These are phyloP conservation scores for Zygosaccharomyces pseudobailii DNA, from an alignment of 1,139 yeast species.

Conservation along the genomic window DNA sequence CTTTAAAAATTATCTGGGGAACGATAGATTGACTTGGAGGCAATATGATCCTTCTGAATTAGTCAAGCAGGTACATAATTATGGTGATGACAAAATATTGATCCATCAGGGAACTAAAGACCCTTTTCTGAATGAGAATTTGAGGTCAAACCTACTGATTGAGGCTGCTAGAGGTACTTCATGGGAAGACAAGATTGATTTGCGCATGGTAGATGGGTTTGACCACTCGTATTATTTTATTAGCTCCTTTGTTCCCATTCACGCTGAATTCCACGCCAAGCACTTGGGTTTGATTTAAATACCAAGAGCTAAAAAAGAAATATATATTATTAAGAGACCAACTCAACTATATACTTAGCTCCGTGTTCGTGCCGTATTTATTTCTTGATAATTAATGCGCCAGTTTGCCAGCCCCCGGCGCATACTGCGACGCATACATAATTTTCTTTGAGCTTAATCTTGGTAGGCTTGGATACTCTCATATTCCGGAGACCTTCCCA, in stretches of 20 bases:
- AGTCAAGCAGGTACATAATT: slow-evolving; percentile 48
- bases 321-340: too few species aligned
- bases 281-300: slow-evolving; percentile 49
- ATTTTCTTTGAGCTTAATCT: slow-evolving; percentile 39
- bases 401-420: slow-evolving; percentile 83
- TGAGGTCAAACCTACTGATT: slow-evolving; percentile 70
- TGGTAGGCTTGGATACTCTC: slow-evolving; percentile 44
- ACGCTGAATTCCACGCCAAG: slow-evolving; percentile 83
- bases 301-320: too few species aligned
- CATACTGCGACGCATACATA: slow-evolving; percentile 45
- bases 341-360: too few species aligned
- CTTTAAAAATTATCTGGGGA: slow-evolving; percentile 74
- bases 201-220: slow-evolving; percentile 71
- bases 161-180: slow-evolving; percentile 57
- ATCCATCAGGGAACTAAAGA: slow-evolving; percentile 83
- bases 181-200: slow-evolving; percentile 57
- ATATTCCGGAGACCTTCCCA: slow-evolving; percentile 37
- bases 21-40: slow-evolving; percentile 51
- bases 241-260: slow-evolving; percentile 74
- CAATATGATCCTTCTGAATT: slow-evolving; percentile 79
- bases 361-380: not conserved
- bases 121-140: slow-evolving; percentile 62
- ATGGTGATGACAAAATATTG: slow-evolving; percentile 47
- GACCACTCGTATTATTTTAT: slow-evolving; percentile 91
- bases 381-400: slow-evolving; percentile 43